Conservation (phyloP, 495 filamentous ascomycete species). For the Bryoglossum gracile region DNA sequence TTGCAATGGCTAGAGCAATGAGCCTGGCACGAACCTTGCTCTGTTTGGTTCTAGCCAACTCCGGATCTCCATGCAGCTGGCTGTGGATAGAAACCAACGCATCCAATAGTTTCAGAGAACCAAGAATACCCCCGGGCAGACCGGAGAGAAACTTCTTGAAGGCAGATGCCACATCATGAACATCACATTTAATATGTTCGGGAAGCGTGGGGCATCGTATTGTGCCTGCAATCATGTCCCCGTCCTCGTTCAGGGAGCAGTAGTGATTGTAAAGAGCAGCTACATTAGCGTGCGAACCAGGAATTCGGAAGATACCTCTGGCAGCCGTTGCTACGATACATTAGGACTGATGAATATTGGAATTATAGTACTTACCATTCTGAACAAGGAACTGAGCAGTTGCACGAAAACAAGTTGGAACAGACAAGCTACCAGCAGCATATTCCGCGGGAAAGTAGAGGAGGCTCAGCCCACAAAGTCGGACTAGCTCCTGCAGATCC, state of each 20-base stretch:
- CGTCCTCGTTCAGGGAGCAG: slow-evolving; percentile 42
- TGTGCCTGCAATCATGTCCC: slow-evolving; percentile 40
- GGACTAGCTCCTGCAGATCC: slow-evolving; percentile 55
- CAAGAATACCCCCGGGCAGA: slow-evolving; percentile 68
- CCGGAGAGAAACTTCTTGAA: slow-evolving; percentile 66
- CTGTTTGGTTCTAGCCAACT: slow-evolving; percentile 40
- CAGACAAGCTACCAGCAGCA: slow-evolving; percentile 51
- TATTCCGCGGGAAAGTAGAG: slow-evolving; percentile 61
- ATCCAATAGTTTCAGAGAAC: slow-evolving; percentile 58
- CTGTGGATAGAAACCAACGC: slow-evolving; percentile 55
- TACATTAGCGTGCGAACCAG: slow-evolving; percentile 47
- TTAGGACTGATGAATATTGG: slow-evolving; percentile 1
- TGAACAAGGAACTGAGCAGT: slow-evolving; percentile 57
- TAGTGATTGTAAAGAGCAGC: slow-evolving; percentile 57
- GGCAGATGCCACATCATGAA: slow-evolving; percentile 65
- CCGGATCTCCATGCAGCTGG: slow-evolving; percentile 43
- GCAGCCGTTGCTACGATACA: slow-evolving; percentile 11
- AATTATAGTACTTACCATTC: slow-evolving; percentile 46
- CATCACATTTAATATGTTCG: slow-evolving; percentile 42
- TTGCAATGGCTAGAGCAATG: slow-evolving; percentile 55
- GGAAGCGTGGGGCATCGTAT: slow-evolving; percentile 48
- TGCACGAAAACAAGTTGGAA: slow-evolving; percentile 72
- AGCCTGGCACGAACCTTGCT: slow-evolving; percentile 50
- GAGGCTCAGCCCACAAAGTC: slow-evolving; percentile 65
- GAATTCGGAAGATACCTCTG: slow-evolving; percentile 55